Evolutionary conservation across 1,284 basidiomycete species (phyloP), one percentile per base, ranked within the genome.

Genomic region (Phylloporus gajari): DNA sequence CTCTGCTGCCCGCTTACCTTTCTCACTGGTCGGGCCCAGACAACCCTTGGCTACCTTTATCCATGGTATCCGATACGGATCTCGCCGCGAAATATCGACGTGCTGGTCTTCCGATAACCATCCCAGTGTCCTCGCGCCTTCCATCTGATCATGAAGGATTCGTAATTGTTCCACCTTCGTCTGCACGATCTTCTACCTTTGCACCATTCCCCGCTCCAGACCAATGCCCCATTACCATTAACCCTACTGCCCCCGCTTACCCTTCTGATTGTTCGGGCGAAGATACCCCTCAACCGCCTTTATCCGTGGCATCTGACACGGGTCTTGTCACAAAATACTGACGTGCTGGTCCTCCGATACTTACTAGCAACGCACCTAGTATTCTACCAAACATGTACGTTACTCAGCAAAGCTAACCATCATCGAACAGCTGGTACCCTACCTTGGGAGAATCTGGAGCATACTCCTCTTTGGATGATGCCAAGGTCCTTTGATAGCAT

Each of bases 301-400:
- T 83, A 38, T 63, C 74, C 21, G 62, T 80, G 63, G 23, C 72
- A 15, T 69, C 76, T 8, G 80, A 35, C 62, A 63, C 80, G 0
- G 90, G 91, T 51, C 83, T 87, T 73, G 75, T 85, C 44, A 83
- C 83, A 6, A 87, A 89, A 69, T 90, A 89, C 63, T 80, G 80
- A 61, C 83, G 83, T 35, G 72, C 78, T 51, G 35, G 8, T 8
- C 35, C 78, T 51, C 64, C 78, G n/a, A 67, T 69, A 1, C 58
- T 78, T 19, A 56, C 75, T 23, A 68, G 32, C 13, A 63, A 17
- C 63, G 51, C 72, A 9, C 8, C 74, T 17, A 67, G 58, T 19
- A 46, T 72, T 61, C 62, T 76, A 13, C 72, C 74, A 3, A 68
- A 64, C 1, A 32, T 81, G 25, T 83, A 81, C 58, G 13, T 64